phyloP scores from a whole-genome alignment of 805 yeast species.

The Kluyveromyces lactis region DNA sequence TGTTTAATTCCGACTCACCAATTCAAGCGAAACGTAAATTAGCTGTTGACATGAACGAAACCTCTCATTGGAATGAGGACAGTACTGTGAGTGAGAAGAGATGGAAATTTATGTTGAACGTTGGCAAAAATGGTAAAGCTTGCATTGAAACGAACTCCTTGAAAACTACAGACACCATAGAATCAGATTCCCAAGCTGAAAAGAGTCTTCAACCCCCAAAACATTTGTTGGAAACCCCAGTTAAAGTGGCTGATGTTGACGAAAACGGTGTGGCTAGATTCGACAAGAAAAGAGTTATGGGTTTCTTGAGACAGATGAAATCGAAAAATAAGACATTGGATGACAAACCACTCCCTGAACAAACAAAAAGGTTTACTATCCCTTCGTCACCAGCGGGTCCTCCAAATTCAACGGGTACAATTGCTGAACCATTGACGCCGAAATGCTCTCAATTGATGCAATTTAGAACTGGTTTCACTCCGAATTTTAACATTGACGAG shows the following conservation, averaged over 20 bases:
- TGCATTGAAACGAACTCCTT: slow-evolving; percentile 15
- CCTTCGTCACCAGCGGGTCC: slow-evolving; percentile 12
- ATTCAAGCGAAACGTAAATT: slow-evolving; percentile 2
- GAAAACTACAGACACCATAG: not conserved
- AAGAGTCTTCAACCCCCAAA: slow-evolving; percentile 2
- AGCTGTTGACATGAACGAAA: not conserved
- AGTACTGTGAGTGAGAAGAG: not conserved
- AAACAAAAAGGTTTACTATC: not conserved
- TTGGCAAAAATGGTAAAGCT: slow-evolving; percentile 29
- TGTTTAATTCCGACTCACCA: slow-evolving; percentile 3
- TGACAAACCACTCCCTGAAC: slow-evolving; percentile 1
- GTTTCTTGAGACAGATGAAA: slow-evolving; percentile 25
- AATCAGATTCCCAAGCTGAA: not conserved
- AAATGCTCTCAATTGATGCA: slow-evolving; percentile 14
- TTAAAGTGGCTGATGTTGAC: slow-evolving; percentile 3
- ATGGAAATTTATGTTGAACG: slow-evolving; percentile 21
- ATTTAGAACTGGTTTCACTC: slow-evolving; percentile 21
- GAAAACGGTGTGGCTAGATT: slow-evolving; percentile 9
- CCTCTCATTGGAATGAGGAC: not conserved
- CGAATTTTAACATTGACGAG: slow-evolving; percentile 19
- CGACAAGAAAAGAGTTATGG: slow-evolving; percentile 22
- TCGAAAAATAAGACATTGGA: slow-evolving; percentile 8
- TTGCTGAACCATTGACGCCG: slow-evolving; percentile 20
- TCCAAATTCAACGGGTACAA: slow-evolving; percentile 6
- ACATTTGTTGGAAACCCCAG: not conserved